Conservation (phyloP, 768 basidiomycete species). For the Podaxis pistillaris region DNA sequence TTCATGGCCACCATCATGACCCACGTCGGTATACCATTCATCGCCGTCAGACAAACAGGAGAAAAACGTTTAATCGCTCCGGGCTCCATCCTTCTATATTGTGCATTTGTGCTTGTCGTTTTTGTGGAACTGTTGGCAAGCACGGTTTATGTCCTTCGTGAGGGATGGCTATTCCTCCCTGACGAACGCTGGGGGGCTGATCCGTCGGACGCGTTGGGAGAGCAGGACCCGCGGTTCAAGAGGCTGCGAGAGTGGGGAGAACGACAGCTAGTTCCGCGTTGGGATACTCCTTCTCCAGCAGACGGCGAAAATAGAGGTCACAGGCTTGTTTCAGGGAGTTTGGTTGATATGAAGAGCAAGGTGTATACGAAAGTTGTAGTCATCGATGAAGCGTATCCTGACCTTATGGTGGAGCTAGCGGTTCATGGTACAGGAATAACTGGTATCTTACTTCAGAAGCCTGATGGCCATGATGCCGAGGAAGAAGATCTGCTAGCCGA, state of each 20-base stretch:
- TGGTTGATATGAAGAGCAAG: background rate
- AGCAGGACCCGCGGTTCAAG: conserved; percentile 2
- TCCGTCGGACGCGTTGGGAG: background rate
- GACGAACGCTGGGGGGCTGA: background rate
- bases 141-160: background rate
- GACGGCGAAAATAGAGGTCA: background rate
- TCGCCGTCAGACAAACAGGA: background rate
- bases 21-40: background rate
- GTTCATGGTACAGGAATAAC: conserved; percentile 2
- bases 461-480: background rate
- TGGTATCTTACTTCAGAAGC: background rate
- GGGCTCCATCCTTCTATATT: background rate
- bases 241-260: background rate
- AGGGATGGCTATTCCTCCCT: conserved; percentile 3
- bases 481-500: background rate
- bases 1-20: background rate
- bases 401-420: background rate
- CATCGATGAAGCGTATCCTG: background rate
- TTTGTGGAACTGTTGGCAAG: background rate
- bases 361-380: background rate
- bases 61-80: background rate
- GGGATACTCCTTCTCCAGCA: background rate
- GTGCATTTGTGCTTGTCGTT: background rate
- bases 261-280: background rate
- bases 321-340: background rate